Evolutionary conservation across 306 rosid genomes (phyloP), one percentile per base, ranked within the genome.

Genomic region (Casuarina cunninghamiana): DNA sequence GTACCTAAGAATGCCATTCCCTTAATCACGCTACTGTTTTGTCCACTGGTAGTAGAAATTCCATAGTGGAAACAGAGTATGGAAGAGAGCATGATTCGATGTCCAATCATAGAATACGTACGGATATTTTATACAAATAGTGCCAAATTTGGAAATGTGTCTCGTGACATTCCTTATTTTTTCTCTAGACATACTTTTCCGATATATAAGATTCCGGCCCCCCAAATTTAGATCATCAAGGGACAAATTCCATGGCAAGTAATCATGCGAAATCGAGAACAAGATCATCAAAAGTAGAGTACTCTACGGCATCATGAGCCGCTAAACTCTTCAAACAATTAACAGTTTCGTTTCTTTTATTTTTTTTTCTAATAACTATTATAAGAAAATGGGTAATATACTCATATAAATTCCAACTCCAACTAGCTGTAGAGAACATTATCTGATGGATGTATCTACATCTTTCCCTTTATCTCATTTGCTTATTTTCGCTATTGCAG

Each of bases 161-260:
- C 93, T 89, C 93, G 97, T 91, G 97, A 91, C 88, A 72, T 32
- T 41, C 75, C 74, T 73, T 81, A 75, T 72, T 77, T 69, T 44
- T 68, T 78, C 73, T 72, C n/a, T 41, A 58, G 17, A 45, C 16
- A 60, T 75, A 45, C 69, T 78, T 77, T 79, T 79, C 71, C 69
- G 42, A 71, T 63, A 79, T 5, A 55, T 53, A 26, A 54, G 61
- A 54, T 78, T 82, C 76, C 76, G 41, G 51, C 32, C 13, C 41
- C 70, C 32, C 53, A 44, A 15, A 50, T 26, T 21, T 45, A 37
- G 13, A 17, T 42, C 11, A 62, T 37, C 39, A 43, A 6, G 37
- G 45, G 71, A 54, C 37, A 43, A 46, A 68, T 37, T 67, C 35
- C 53, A 54, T 42, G 6, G 16, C 37, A 77, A 53, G 53, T 51